Percentiles rank a stretch among this genome's conserved stretches.
phyloP scores from a whole-genome alignment of 371 early-diverging fungal species.

The Sporodiniella umbellata region DNA sequence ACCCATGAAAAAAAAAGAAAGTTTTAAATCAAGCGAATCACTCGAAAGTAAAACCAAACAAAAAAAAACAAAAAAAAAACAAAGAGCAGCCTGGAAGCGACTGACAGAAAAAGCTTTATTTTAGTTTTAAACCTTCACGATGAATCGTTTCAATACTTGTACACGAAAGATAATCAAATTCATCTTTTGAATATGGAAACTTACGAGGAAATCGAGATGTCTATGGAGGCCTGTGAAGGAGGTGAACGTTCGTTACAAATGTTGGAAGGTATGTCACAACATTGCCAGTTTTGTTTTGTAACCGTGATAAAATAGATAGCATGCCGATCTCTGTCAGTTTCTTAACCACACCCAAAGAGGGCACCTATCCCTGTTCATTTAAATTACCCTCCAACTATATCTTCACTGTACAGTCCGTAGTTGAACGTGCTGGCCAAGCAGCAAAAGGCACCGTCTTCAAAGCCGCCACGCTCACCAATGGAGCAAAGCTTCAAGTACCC shows the following conservation, averaged over 20 bases:
- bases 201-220: constrained; percentile 70
- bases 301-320: constrained; percentile 24
- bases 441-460: constrained; percentile 71
- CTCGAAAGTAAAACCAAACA: constrained; percentile 52
- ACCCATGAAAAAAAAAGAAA: constrained; percentile 54
- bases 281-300: neutral
- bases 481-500: constrained; percentile 71
- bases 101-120: too few relatives aligned
- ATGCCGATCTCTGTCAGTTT: constrained; percentile 44
- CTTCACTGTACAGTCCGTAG: constrained; percentile 36
- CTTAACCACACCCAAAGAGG: constrained; percentile 43
- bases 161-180: constrained; percentile 53
- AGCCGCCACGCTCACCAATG: constrained; percentile 70
- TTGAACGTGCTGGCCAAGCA: constrained; percentile 59
- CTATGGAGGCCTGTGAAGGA: constrained; percentile 57
- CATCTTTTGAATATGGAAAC: constrained; percentile 70
- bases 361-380: constrained; percentile 37
- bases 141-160: constrained; percentile 69
- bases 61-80: too few relatives aligned
- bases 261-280: constrained; percentile 36
- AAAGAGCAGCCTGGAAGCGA: too few relatives aligned
- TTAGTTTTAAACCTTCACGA: constrained; percentile 61
- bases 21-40: constrained; percentile 59
- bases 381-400: constrained; percentile 40
- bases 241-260: constrained; percentile 33